Evolutionary conservation across 2,329 filamentous ascomycete genomes (phyloP).

Genomic region (Pseudogymnoascus sp.): DNA sequence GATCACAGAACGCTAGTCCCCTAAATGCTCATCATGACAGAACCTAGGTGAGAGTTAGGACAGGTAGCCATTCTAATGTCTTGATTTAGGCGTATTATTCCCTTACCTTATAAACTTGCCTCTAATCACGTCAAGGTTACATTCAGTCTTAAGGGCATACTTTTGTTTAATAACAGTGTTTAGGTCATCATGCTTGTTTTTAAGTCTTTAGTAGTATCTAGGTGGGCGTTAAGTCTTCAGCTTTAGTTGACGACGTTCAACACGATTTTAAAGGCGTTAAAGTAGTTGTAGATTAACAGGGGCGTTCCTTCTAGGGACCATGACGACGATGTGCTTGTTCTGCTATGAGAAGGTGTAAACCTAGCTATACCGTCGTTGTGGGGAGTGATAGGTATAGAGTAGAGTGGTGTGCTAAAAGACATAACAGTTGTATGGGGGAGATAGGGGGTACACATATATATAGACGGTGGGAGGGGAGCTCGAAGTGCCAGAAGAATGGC

Average conservation of each 20-base stretch:
- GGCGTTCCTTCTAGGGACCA: not conserved
- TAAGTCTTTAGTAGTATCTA: conserved; percentile 15
- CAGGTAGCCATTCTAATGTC: too few relatives aligned
- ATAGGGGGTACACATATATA: conserved; percentile 4
- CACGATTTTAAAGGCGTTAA: conserved; percentile 11
- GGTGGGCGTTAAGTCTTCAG: conserved; percentile 12
- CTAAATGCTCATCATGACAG: too few relatives aligned
- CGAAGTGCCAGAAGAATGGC: not conserved
- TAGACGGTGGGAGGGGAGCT: conserved; percentile 2
- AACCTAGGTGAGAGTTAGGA: too few relatives aligned
- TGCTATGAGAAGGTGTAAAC: not conserved
- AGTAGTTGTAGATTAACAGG: not conserved
- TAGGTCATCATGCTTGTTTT: conserved; percentile 9
- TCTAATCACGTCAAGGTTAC: conserved; percentile 23
- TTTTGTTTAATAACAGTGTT: conserved; percentile 9
- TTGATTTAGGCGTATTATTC: too few relatives aligned
- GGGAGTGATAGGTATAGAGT: not conserved
- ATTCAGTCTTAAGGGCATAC: conserved; percentile 17
- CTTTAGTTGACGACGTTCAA: conserved; percentile 14
- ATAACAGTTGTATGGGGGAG: not conserved
- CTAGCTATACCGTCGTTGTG: conserved; percentile 4
- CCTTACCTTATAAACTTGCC: conserved; percentile 24
- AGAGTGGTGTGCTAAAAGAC: not conserved
- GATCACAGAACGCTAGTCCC: too few relatives aligned
- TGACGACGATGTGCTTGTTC: conserved; percentile 2